These are phyloP conservation scores for Malus orientalis DNA, from an alignment of 306 rosid species.

Conservation along the genomic window DNA sequence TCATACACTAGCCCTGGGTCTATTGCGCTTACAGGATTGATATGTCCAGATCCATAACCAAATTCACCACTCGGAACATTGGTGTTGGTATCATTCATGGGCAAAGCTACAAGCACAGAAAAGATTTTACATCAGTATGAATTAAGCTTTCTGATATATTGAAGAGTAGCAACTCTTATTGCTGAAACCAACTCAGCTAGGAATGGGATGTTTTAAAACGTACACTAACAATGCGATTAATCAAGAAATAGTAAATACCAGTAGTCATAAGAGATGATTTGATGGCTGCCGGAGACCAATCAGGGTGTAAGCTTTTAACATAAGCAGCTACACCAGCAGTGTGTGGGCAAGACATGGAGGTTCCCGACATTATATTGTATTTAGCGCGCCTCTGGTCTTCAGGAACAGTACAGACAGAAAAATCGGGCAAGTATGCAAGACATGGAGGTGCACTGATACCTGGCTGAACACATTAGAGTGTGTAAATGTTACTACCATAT, in stretches of 20 bases:
- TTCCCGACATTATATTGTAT: constrained; percentile 6
- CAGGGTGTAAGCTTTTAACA: neutral
- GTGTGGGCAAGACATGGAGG: constrained; percentile 28
- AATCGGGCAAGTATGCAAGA: neutral
- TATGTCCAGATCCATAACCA: constrained; percentile 26
- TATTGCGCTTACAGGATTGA: constrained; percentile 16
- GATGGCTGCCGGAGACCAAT: constrained; percentile 5
- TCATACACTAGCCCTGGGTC: constrained; percentile 33
- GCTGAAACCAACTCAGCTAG: no score
- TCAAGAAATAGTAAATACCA: constrained; percentile 1
- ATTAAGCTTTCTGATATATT: no score
- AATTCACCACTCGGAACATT: constrained; percentile 1
- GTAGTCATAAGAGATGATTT: constrained; percentile 6
- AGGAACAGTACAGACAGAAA: neutral
- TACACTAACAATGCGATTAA: no score
- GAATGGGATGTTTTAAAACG: no score
- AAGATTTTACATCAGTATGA: neutral
- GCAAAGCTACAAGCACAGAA: constrained; percentile 5
- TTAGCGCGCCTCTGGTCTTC: constrained; percentile 9
- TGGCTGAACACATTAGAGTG: constrained; percentile 8
- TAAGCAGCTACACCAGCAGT: constrained; percentile 17
- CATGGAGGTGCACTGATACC: constrained; percentile 7
- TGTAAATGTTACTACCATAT: neutral
- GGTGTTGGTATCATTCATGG: neutral
- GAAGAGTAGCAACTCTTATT: no score